Evolutionary conservation across 441 rosid genomes (phyloP).

Genomic region (Corymbia citriodora): DNA sequence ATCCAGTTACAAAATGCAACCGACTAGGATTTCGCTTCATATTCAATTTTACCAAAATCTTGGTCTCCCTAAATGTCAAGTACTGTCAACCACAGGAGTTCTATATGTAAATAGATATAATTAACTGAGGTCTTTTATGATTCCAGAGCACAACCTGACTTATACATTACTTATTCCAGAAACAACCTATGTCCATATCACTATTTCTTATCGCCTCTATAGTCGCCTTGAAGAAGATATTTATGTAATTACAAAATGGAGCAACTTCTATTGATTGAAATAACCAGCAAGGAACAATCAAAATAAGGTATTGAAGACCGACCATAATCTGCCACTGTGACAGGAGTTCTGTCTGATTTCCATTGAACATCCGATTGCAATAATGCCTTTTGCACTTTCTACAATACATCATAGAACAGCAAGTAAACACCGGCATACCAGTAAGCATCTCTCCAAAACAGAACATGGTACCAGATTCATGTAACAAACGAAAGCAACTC

Average conservation of each 20-base stretch:
- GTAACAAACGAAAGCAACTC: not conserved
- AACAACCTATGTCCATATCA: not conserved
- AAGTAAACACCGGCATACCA: not conserved
- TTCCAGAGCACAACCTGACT: not conserved
- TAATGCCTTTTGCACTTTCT: conserved; percentile 79
- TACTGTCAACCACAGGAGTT: not conserved
- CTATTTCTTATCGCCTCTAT: not conserved
- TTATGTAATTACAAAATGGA: not conserved
- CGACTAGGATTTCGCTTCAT: not conserved
- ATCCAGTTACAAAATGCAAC: not conserved
- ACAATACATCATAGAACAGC: conserved; percentile 14
- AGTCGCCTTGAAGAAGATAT: not conserved
- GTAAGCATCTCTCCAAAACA: not conserved
- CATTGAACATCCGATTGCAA: conserved; percentile 76
- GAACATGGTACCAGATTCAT: not conserved
- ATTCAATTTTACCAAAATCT: not conserved
- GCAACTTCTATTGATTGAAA: not conserved
- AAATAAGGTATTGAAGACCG: conserved; percentile 1
- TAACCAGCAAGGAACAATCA: not conserved
- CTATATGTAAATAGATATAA: not conserved
- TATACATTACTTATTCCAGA: not conserved
- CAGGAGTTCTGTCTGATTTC: conserved; percentile 85
- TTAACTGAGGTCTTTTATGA: not conserved
- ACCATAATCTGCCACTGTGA: conserved; percentile 98
- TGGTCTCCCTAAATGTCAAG: not conserved